Base-by-base conservation (phyloP, 2,329 filamentous ascomycete species). In the Alternaria atra region DNA sequence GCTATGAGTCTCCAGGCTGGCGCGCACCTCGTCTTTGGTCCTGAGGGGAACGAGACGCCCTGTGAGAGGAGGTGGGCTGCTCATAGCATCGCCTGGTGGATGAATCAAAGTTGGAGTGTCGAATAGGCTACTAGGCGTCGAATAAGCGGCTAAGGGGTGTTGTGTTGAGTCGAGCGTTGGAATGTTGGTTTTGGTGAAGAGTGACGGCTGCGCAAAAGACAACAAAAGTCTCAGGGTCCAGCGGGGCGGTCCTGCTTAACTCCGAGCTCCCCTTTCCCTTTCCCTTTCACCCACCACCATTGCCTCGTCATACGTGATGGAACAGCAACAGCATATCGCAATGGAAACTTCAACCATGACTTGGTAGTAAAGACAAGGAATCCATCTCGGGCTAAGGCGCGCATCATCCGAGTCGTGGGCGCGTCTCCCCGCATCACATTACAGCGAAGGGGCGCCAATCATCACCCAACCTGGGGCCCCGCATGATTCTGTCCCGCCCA, bases 1-100 rank as follows among this genome's bases (percentile, higher is more conserved):
- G 60, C 86, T 83, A 51, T 90, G 86, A 80, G 81, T 83, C 67
- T 84, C 83, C 35, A 81, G 78, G 53, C 78, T 79, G 58, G 82
- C 81, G 55, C 81, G 80, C 63, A 82, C 80, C 70, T 84, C 83
- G 64, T 83, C 83, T 66, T 82, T 83, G 52, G 83, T 84, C 71
- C 80, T 81, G 60, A 84, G 72, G 40, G 82, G 76, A 50, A 75
- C 70, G 20, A 79, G 75, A 57, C 66, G 68, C 51, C 70, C 70
- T 46, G 54, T 43, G 54, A 67, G 65, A 17, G 66, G 57, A 29
- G 53, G 48, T 57, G 60, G 57, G 58, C 58, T 62, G 68, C 66
- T 72, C 70, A 73, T 73, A 68, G 66, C 69, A 70, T 66, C 59
- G 67, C 51, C 65, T 71, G 58, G 50, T 25, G 17, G 20, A 39